Percentiles rank a stretch among this genome's conserved stretches.
Evolutionary conservation across 2,329 filamentous ascomycete species (phyloP).

Genomic region (Alternaria metachromatica): DNA sequence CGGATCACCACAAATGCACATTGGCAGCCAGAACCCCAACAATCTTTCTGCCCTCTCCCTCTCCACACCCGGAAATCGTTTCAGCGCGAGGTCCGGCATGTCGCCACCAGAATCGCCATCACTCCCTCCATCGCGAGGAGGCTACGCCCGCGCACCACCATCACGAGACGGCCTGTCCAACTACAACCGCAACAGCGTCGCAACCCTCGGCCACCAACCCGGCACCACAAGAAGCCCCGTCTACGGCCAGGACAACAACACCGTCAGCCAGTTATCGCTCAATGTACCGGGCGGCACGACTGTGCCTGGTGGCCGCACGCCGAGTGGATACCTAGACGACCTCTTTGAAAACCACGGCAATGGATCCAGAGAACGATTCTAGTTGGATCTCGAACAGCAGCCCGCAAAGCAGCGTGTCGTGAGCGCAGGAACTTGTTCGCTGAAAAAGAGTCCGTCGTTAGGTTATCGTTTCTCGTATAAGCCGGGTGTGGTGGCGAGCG

Average conservation of each 20-base stretch:
- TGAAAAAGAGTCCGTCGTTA: not conserved
- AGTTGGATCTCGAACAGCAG: conserved; percentile 29
- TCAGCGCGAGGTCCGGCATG: conserved; percentile 40
- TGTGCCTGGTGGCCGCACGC: conserved; percentile 71
- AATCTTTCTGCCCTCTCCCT: conserved; percentile 42
- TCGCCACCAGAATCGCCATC: conserved; percentile 46
- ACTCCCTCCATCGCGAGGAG: conserved; percentile 44
- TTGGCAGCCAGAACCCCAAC: conserved; percentile 48
- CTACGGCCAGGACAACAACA: conserved; percentile 47
- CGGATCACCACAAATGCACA: conserved; percentile 51
- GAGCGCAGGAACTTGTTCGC: not conserved
- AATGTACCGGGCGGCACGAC: conserved; percentile 60
- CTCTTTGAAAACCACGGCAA: conserved; percentile 76
- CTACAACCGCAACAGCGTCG: conserved; percentile 49
- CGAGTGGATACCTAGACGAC: conserved; percentile 89
- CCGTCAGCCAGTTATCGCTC: conserved; percentile 69
- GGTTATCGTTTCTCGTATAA: conserved; percentile 1
- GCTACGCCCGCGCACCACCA: conserved; percentile 42
- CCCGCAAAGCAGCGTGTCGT: conserved; percentile 5
- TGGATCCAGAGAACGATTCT: conserved; percentile 41
- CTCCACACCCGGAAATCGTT: conserved; percentile 40
- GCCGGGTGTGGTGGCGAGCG: not conserved
- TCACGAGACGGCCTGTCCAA: conserved; percentile 41
- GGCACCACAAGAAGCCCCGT: conserved; percentile 41
- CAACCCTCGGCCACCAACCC: conserved; percentile 40